Percentiles rank a stretch among this genome's conserved stretches.
Evolutionary conservation across 352 stramenopile species (phyloP).

Genomic region (Globisporangium cystogenes): DNA sequence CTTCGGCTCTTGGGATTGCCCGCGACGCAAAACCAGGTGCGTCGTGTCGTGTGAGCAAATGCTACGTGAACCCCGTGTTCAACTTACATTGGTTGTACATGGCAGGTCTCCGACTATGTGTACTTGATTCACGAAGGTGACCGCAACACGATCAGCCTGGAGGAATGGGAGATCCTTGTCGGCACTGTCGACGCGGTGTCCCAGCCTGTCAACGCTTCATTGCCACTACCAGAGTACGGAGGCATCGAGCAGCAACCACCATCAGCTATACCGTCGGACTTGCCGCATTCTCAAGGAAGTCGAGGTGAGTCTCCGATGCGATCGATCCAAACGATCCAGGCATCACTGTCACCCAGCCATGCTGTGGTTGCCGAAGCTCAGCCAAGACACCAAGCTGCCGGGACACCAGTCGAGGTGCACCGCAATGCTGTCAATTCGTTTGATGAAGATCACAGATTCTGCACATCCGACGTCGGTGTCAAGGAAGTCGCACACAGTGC

Average conservation of each 20-base stretch:
- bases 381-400: not conserved
- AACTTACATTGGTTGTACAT: too few relatives aligned
- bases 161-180: slow-evolving; percentile 67
- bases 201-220: slow-evolving; percentile 13
- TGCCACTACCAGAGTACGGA: not conserved
- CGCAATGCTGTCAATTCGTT: not conserved
- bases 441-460: not conserved
- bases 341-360: not conserved
- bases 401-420: not conserved
- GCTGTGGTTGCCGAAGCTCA: not conserved
- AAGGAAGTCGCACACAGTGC: not conserved
- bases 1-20: slow-evolving; percentile 43
- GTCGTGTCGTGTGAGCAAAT: too few relatives aligned
- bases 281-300: not conserved
- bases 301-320: not conserved
- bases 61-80: too few relatives aligned
- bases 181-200: slow-evolving; percentile 60
- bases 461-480: not conserved
- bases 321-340: not conserved
- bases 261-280: not conserved
- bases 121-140: slow-evolving; percentile 67
- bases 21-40: slow-evolving; percentile 63
- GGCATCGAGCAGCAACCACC: slow-evolving; percentile 17
- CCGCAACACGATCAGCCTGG: slow-evolving; percentile 42
- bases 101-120: slow-evolving; percentile 73